Percentiles rank a stretch among this genome's conserved stretches.
These are phyloP conservation scores for Ceratobasidium papillatum DNA, from an alignment of 1,284 basidiomycete species.

Conservation along the genomic window DNA sequence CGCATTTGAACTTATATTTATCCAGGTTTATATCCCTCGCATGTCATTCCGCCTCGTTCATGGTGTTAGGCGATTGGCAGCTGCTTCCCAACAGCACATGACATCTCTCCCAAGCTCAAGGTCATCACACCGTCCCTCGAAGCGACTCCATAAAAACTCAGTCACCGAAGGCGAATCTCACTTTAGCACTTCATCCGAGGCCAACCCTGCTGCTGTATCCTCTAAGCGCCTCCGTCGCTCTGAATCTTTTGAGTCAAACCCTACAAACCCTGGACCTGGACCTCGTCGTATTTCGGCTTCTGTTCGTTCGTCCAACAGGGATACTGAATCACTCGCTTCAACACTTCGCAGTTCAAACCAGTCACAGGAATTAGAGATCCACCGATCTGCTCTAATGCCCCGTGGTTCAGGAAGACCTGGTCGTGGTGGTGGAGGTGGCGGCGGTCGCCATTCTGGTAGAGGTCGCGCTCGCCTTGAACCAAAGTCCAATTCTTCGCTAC, in stretches of 20 bases:
- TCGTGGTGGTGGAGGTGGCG: neutral
- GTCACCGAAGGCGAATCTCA: conserved; percentile 9
- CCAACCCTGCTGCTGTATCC: neutral
- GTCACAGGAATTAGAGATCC: conserved; percentile 47
- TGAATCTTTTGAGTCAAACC: conserved; percentile 44
- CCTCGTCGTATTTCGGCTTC: neutral
- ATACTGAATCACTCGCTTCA: conserved; percentile 44
- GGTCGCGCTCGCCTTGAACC: conserved; percentile 13
- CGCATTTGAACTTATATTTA: neutral
- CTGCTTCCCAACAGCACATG: conserved; percentile 27
- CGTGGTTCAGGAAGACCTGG: conserved; percentile 5
- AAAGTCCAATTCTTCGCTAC: conserved; percentile 3
- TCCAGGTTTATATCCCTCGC: conserved; percentile 21
- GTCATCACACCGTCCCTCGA: conserved; percentile 25
- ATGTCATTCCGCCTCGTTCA: conserved; percentile 36
- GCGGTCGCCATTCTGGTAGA: conserved; percentile 15
- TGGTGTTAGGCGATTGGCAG: conserved; percentile 17
- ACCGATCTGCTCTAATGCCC: neutral
- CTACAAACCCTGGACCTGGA: conserved; percentile 46
- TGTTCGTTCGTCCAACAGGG: neutral
- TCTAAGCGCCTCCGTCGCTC: conserved; percentile 32
- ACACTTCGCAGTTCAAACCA: conserved; percentile 45
- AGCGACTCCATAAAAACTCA: conserved; percentile 13
- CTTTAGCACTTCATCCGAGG: conserved; percentile 2
- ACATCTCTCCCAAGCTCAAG: conserved; percentile 16